Conservation (phyloP, 805 yeast genomes). For the Starmera dryadoides region DNA sequence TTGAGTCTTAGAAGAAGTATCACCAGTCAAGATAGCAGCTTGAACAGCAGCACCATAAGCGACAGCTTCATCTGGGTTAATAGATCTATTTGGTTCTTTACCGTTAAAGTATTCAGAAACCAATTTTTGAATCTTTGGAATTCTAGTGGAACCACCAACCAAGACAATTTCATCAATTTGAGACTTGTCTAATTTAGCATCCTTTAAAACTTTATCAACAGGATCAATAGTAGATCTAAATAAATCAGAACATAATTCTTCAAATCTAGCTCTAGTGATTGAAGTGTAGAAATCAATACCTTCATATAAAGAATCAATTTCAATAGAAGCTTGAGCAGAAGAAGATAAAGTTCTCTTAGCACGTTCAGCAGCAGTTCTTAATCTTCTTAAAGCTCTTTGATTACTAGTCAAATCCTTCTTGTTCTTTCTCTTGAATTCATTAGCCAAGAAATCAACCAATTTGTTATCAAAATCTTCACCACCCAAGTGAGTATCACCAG, state of each 20-base stretch:
- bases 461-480: slow-evolving; percentile 99
- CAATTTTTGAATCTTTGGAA: slow-evolving; percentile 96
- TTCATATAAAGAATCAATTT: slow-evolving; percentile 92
- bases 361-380: slow-evolving; percentile 98
- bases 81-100: slow-evolving; percentile 96
- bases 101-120: slow-evolving; percentile 98
- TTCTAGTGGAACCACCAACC: slow-evolving; percentile 99
- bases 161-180: slow-evolving; percentile 90
- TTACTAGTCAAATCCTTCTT: slow-evolving; percentile 88
- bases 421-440: slow-evolving; percentile 96
- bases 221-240: slow-evolving; percentile 95
- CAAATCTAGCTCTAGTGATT: slow-evolving; percentile 97
- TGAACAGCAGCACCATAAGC: slow-evolving; percentile 99
- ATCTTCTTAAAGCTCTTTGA: slow-evolving; percentile 97
- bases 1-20: slow-evolving; percentile 95
- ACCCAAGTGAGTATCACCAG: slow-evolving; percentile 82
- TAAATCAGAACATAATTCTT: slow-evolving; percentile 93
- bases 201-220: slow-evolving; percentile 92
- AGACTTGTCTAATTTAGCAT: slow-evolving; percentile 89
- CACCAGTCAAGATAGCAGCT: slow-evolving; percentile 97
- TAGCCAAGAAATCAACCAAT: slow-evolving; percentile 86
- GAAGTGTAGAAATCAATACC: slow-evolving; percentile 98
- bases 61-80: slow-evolving; percentile 99
- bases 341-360: slow-evolving; percentile 98
- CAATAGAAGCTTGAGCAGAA: slow-evolving; percentile 93